Conservation (phyloP, 202 grass and related monocot genomes). For the Eragrostis tef region DNA sequence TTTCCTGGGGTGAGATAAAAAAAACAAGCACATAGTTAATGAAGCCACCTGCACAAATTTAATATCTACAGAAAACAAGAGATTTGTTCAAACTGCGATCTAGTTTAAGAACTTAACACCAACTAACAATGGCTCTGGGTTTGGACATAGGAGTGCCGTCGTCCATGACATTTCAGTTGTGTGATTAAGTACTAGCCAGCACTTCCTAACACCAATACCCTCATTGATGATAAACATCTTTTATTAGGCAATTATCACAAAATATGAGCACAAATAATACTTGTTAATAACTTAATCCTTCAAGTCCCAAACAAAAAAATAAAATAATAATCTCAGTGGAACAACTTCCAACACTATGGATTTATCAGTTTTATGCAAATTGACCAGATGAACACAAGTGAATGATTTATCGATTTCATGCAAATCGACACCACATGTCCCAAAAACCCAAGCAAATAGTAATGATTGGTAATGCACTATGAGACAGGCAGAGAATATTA, state of each 20-base stretch:
- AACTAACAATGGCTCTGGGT: background rate
- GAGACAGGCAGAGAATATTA: background rate
- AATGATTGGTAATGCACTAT: background rate
- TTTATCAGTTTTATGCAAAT: background rate
- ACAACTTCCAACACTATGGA: background rate
- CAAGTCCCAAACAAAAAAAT: background rate
- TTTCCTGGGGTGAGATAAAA: slow-evolving; percentile 61
- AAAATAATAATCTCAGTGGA: background rate
- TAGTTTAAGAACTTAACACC: background rate
- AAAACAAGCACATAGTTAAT: slow-evolving; percentile 24
- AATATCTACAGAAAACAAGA: background rate
- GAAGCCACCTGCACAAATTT: slow-evolving; percentile 9
- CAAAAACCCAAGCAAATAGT: background rate
- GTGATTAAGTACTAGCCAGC: background rate
- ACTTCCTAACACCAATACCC: background rate
- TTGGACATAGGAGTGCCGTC: background rate
- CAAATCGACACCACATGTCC: background rate
- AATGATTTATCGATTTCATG: background rate
- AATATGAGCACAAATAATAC: background rate
- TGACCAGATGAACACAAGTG: background rate
- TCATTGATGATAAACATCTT: background rate
- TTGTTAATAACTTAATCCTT: background rate
- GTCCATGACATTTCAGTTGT: background rate
- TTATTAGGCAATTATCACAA: background rate
- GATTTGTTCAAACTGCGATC: background rate